Conservation (phyloP, 1,139 yeast species). For the Kazachstania sp. region DNA sequence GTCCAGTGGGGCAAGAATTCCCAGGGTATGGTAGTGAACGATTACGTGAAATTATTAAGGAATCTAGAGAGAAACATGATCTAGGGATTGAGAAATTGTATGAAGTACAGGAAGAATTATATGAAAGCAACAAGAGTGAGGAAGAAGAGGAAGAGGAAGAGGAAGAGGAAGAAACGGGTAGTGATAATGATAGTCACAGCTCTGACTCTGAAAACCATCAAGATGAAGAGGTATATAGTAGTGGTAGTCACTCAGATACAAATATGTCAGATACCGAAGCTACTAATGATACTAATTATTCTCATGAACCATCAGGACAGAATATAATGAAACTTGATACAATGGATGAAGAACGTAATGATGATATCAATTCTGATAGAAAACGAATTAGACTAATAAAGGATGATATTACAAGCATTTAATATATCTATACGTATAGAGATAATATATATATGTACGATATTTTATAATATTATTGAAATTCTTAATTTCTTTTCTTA, state of each 20-base stretch:
- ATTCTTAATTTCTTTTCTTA: neutral
- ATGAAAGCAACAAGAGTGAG: constrained; percentile 23
- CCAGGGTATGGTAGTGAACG: constrained; percentile 5
- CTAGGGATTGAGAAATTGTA: constrained; percentile 14
- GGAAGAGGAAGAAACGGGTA: constrained; percentile 8
- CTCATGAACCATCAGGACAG: neutral
- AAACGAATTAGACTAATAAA: constrained; percentile 22
- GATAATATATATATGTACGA: constrained; percentile 15
- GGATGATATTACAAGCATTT: neutral
- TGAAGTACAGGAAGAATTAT: constrained; percentile 17
- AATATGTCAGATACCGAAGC: neutral
- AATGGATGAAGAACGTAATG: constrained; percentile 7
- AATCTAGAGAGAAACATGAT: constrained; percentile 29
- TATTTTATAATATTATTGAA: no score
- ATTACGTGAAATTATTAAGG: constrained; percentile 29
- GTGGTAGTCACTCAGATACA: no score
- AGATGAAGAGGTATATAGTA: constrained; percentile 9
- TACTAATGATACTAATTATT: neutral
- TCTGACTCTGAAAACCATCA: constrained; percentile 6
- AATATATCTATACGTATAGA: neutral
- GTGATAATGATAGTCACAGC: no score
- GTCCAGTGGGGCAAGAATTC: constrained; percentile 21
- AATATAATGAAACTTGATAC: constrained; percentile 18
- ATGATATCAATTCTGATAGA: constrained; percentile 19
- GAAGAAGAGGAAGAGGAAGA: constrained; percentile 18